phyloP scores from a whole-genome alignment of 345 rosid species.

The Bruguiera parviflora region DNA sequence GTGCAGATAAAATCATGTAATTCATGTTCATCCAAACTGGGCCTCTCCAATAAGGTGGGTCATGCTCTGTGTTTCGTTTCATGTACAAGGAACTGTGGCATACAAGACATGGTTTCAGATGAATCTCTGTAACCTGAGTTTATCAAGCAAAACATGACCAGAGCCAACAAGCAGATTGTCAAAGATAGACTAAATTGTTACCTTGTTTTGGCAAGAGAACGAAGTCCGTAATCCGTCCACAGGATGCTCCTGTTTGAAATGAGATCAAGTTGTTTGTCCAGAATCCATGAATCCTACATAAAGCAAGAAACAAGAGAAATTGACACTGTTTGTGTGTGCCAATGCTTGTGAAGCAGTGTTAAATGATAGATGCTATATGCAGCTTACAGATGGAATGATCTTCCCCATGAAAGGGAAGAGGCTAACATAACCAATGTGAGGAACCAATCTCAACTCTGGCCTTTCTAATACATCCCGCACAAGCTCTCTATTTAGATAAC shows the following conservation, averaged over 20 bases:
- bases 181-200: conserved; percentile 15
- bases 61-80: conserved; percentile 83
- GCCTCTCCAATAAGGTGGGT: conserved; percentile 97
- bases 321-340: neutral
- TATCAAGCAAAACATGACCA: neutral
- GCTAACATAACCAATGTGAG: conserved; percentile 90
- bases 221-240: conserved; percentile 87
- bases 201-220: conserved; percentile 93
- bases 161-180: neutral
- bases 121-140: neutral
- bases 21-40: conserved; percentile 94
- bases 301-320: neutral
- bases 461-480: conserved; percentile 66
- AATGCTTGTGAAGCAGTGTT: neutral
- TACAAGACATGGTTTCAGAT: conserved; percentile 6
- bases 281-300: conserved; percentile 68
- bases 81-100: conserved; percentile 71
- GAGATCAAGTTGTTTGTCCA: conserved; percentile 81
- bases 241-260: conserved; percentile 61
- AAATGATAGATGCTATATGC: neutral
- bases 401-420: conserved; percentile 86
- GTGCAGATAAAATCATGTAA: conserved; percentile 81
- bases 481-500: conserved; percentile 51
- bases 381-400: conserved; percentile 85
- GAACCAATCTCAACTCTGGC: conserved; percentile 72